Evolutionary conservation across 2,329 filamentous ascomycete species (phyloP), one percentile per base, ranked within the genome.

Genomic region (Eurotiales sp.): DNA sequence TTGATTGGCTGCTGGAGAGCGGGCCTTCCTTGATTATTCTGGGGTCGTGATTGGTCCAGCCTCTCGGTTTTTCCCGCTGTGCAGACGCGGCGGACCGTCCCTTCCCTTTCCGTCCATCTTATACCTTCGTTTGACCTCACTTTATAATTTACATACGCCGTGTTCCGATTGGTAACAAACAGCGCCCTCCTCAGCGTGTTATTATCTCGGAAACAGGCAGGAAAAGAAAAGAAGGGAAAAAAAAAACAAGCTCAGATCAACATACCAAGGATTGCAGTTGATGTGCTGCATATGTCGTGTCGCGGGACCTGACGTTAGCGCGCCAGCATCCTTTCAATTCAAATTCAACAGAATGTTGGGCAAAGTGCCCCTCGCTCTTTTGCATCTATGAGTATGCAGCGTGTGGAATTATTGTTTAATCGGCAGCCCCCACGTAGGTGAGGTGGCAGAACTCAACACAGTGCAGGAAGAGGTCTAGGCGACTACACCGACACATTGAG

Each of bases 261-360:
- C 34, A 11, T 23, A 10, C 14, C 25, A 48, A 40, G 34, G 34
- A 40, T 40, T 12, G 21, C 23, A 58, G n/a, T 6, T 46, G 34
- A 25, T 15, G 40, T 36, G 37, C 45, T 69, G 65, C 65, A 66
- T 65, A 66, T 66, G 54, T 61, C 61, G 58, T 41, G 17, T 47
- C 39, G 50, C 44, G 50, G 50, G 44, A 52, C 52, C 47, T 43
- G 43, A 44, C 52, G 34, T 47, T 47, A 47, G 37, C 12, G 44
- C 29, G 25, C 12, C 39, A 19, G 21, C 8, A 15, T 22, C 21
- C 7, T 8, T 29, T 37, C 22, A 17, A 21, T 47, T n/a, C n/a
- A 5, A 29, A n/a, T 25, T 47, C 25, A 27, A 27, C 25, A 27
- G 5, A 27, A 6, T 27, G 25, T 6, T 27, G 5, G 25, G 25